Percentiles rank a stretch among this genome's conserved stretches.
Evolutionary conservation across 129 eudicot species (phyloP).

Genomic region (Centrapalus pauciflorus): DNA sequence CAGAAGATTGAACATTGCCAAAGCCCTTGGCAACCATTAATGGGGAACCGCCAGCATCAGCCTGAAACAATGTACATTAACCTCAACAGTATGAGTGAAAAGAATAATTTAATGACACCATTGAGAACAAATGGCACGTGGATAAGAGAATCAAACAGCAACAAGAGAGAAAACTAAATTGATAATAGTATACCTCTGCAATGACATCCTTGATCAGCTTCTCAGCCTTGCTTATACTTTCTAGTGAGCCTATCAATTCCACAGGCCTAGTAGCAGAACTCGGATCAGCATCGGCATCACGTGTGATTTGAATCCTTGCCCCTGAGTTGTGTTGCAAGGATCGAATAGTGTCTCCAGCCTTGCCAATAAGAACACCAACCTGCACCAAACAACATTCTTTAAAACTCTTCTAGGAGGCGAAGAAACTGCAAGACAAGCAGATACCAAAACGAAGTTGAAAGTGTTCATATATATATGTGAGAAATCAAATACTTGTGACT

Average conservation of each 20-base stretch:
- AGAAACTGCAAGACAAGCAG: no score
- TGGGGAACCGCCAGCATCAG: slow-evolving; percentile 96
- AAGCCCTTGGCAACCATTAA: slow-evolving; percentile 80
- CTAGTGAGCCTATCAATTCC: slow-evolving; percentile 75
- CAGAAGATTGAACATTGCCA: slow-evolving; percentile 50
- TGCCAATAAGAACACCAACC: slow-evolving; percentile 99
- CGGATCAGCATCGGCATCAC: slow-evolving; percentile 95
- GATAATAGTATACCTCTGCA: slow-evolving; percentile 50
- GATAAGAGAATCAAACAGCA: background rate
- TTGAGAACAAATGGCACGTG: no score
- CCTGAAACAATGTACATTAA: slow-evolving; percentile 39
- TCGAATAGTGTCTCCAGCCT: slow-evolving; percentile 89
- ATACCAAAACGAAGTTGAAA: no score
- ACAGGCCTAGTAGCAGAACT: slow-evolving; percentile 57
- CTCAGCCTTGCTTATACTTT: slow-evolving; percentile 80
- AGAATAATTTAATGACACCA: no score
- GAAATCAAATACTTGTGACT: no score
- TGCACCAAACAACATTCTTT: slow-evolving; percentile 20
- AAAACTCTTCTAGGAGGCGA: no score
- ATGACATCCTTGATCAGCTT: slow-evolving; percentile 85
- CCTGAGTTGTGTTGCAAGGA: slow-evolving; percentile 78
- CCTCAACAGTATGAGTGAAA: no score
- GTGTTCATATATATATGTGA: no score
- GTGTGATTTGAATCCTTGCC: slow-evolving; percentile 84
- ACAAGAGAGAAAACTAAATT: background rate